A percentile compares a stretch with the other conserved stretches of the same genome.
Evolutionary conservation across 2,329 filamentous ascomycete species (phyloP).

Genomic region (Chaetothyriales sp.): DNA sequence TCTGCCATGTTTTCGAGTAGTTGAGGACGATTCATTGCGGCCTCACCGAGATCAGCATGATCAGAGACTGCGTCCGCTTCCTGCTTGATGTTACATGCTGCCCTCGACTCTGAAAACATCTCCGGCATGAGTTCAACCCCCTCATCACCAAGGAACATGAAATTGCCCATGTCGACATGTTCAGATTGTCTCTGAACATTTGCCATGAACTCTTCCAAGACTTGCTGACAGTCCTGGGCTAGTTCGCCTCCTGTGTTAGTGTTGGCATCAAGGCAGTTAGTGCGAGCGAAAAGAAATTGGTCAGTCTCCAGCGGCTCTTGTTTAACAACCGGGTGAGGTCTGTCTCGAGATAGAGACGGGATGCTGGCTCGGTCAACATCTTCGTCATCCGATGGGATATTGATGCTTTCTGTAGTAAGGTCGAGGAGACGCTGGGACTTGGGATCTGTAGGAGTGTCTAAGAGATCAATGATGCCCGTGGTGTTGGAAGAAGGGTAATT

Average conservation of each 20-base stretch:
- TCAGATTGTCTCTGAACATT: not conserved
- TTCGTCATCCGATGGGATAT: not conserved
- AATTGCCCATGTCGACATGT: conserved; percentile 1
- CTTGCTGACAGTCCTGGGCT: not conserved
- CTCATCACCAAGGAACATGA: conserved; percentile 2
- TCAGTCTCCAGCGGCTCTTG: not conserved
- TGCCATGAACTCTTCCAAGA: not conserved
- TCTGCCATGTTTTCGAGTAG: conserved; percentile 7
- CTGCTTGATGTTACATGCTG: conserved; percentile 5
- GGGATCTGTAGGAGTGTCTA: not conserved
- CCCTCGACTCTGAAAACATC: conserved; percentile 5
- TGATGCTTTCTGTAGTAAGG: not conserved
- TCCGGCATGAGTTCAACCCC: not conserved
- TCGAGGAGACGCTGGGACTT: not conserved
- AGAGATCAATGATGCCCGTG: not conserved
- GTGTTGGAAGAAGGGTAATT: not conserved
- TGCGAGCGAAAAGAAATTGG: not conserved
- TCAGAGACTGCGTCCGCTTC: conserved; percentile 4
- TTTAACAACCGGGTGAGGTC: not conserved
- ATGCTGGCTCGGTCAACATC: not conserved
- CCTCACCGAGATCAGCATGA: conserved; percentile 7
- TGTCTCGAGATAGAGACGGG: not conserved
- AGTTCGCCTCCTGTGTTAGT: not conserved
- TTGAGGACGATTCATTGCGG: conserved; percentile 5
- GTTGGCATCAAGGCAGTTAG: not conserved